Base-by-base conservation (phyloP, 371 early-diverging fungal genomes). In the Umbelopsis sp. region DNA sequence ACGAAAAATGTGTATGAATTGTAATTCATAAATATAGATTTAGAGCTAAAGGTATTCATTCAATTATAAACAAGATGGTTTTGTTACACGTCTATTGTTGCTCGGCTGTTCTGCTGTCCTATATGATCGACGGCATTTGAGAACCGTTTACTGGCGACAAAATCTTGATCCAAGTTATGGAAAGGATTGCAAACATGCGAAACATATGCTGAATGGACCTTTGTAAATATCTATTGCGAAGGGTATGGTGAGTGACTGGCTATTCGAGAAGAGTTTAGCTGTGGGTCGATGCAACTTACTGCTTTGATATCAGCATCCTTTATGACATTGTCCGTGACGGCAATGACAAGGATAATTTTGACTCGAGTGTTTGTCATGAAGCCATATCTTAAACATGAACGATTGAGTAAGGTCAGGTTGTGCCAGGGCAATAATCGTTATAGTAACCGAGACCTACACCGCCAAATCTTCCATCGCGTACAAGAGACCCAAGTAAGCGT, bases 381-480 rank as follows among this genome's bases (percentile, higher is more conserved):
- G 7, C 96, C 96, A 68, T 92, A 92, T 3, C 92, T 92, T 73
- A 22, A 18, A 9, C 25, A 50, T 25, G 24, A 20, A 25, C 7
- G 12, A 41, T 4, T 10, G 41, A 41, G 7, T 41, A 1, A 41
- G 41, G 12, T 41, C 7, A 12, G 41, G 41, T 12, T 41, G 41
- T 41, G 41, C 12, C 41, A 41, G 41, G 1, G 12, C 12, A 41
- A 41, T 12, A 41, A 41, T 41, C 41, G 10, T 41, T 4, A 5
- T 1, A 41, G 41, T 41, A 4, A 41, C 41, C 41, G 41, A 41
- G 32, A 73, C 83, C 69, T 86, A 93, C 82, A 96, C 92, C 29
- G 91, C 92, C 20, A 94, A 73, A 66, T 94, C 96, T 72, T 95
- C 96, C 82, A 94, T 90, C 1, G 93, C 88, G 69, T 93, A 93